A percentile compares a stretch with the other conserved stretches of the same genome.
Conservation (phyloP, 495 filamentous ascomycete species). For the Aspergillus conjunctus region DNA sequence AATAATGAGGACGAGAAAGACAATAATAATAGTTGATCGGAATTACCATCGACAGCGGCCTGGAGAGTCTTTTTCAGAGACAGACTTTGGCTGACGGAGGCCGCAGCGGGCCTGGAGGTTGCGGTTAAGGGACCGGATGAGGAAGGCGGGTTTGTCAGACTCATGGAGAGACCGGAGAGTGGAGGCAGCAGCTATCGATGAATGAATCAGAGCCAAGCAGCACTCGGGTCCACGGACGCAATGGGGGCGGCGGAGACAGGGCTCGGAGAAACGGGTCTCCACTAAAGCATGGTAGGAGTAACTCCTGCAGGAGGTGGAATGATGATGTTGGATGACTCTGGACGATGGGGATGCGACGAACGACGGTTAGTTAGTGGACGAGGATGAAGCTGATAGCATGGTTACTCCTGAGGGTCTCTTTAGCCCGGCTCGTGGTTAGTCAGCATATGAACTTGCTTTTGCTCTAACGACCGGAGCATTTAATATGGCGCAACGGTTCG, state of each 20-base stretch:
- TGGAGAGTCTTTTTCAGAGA: slow-evolving; percentile 72
- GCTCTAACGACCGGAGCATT: no score
- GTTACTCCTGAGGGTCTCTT: background rate
- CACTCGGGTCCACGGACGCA: slow-evolving; percentile 24
- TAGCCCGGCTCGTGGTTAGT: slow-evolving; percentile 4
- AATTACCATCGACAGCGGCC: slow-evolving; percentile 78
- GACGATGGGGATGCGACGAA: slow-evolving; percentile 9
- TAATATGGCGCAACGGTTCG: background rate
- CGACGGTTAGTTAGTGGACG: slow-evolving; percentile 11
- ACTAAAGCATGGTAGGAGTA: slow-evolving; percentile 17
- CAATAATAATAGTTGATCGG: slow-evolving; percentile 26
- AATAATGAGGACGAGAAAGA: slow-evolving; percentile 24
- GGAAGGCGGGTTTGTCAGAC: slow-evolving; percentile 58
- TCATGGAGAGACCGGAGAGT: slow-evolving; percentile 38
- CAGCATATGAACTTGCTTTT: background rate
- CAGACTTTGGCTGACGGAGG: slow-evolving; percentile 55
- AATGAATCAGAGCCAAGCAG: slow-evolving; percentile 24
- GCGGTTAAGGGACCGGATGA: slow-evolving; percentile 54
- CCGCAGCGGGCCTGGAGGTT: slow-evolving; percentile 42
- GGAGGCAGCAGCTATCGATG: slow-evolving; percentile 16
- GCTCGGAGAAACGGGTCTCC: slow-evolving; percentile 18
- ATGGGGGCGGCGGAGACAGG: slow-evolving; percentile 13
- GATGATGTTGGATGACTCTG: slow-evolving; percentile 8
- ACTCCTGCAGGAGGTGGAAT: slow-evolving; percentile 18
- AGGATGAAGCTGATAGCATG: slow-evolving; percentile 9